Conservation (phyloP, 169 alveolate genomes). For the Plasmodium relictum region DNA sequence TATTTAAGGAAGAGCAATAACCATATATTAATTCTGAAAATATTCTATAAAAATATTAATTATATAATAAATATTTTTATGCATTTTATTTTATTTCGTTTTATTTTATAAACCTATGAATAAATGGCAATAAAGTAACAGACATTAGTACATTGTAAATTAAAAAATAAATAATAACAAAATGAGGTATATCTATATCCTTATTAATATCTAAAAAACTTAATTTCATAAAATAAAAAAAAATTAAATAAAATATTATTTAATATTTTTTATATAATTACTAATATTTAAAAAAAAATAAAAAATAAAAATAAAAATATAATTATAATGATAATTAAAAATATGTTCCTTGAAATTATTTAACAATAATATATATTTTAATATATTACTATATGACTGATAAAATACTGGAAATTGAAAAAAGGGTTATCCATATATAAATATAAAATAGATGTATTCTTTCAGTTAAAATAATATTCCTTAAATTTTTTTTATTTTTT, state of each 20-base stretch:
- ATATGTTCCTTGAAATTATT: not conserved
- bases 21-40: constrained; percentile 61
- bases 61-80: not conserved
- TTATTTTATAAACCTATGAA: constrained; percentile 40
- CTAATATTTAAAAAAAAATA: not conserved
- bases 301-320: not conserved
- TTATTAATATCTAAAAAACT: constrained; percentile 25
- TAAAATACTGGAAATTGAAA: constrained; percentile 1
- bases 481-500: constrained; percentile 33
- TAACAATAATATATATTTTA: not conserved
- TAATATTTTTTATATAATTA: too few species aligned
- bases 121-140: constrained; percentile 48
- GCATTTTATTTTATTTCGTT: not conserved
- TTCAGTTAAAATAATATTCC: constrained; percentile 47
- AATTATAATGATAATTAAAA: not conserved
- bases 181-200: constrained; percentile 17
- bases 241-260: not conserved
- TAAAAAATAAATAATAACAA: constrained; percentile 24
- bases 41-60: constrained; percentile 17
- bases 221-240: not conserved
- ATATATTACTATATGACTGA: constrained; percentile 20
- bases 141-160: constrained; percentile 58
- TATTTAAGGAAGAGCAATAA: constrained; percentile 56
- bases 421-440: constrained; percentile 30
- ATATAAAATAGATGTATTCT: constrained; percentile 29